Conservation (phyloP, 2,329 filamentous ascomycete species). For the Cytospora schulzeri region DNA sequence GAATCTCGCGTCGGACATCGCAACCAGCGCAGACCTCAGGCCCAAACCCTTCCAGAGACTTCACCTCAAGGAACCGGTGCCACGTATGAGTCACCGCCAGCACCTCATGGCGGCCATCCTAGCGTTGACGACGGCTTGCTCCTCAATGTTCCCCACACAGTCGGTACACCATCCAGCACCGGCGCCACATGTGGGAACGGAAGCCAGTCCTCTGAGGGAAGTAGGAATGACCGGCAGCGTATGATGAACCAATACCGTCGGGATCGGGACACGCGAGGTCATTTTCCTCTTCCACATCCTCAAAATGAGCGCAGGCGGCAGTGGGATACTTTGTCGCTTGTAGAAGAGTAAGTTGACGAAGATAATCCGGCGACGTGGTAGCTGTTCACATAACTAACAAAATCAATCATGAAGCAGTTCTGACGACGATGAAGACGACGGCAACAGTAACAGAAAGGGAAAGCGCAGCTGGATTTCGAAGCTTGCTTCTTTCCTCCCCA, state of each 20-base stretch:
- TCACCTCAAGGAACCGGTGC: not conserved
- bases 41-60: not conserved
- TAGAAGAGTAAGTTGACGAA: not conserved
- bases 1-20: slow-evolving; percentile 2
- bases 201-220: slow-evolving; percentile 18
- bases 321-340: not conserved
- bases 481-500: slow-evolving; percentile 10
- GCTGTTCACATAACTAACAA: not conserved
- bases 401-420: not conserved
- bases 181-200: slow-evolving; percentile 22
- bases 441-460: not conserved
- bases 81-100: slow-evolving; percentile 10
- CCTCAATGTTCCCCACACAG: slow-evolving; percentile 1
- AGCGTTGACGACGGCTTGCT: not conserved
- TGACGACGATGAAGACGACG: not conserved
- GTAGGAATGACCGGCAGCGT: not conserved
- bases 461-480: slow-evolving; percentile 7
- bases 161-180: slow-evolving; percentile 11
- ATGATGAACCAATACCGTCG: not conserved
- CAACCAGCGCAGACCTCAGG: not conserved
- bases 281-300: not conserved
- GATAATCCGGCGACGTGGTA: not conserved
- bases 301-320: not conserved
- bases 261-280: not conserved
- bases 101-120: not conserved